Base-by-base conservation (phyloP, 2,329 filamentous ascomycete genomes). In the Trichoderma sp. region DNA sequence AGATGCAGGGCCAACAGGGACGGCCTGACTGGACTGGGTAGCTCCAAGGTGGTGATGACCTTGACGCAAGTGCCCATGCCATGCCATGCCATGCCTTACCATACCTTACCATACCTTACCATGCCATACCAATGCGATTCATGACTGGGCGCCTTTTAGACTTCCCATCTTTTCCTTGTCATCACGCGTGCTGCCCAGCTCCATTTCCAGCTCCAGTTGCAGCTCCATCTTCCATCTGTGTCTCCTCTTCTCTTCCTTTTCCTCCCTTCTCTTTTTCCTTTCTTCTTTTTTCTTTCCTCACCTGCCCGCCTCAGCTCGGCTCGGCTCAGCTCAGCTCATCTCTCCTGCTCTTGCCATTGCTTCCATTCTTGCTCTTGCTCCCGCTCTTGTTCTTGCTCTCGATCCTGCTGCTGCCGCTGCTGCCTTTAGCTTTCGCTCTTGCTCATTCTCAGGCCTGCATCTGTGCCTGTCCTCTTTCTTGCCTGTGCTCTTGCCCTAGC, bases 1-100 rank as follows among this genome's bases (percentile, higher is more conserved):
- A 31, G 35, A 74, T 41, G 65, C 53, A 67, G 65, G 56, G 67
- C 60, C 60, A 56, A 59, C 50, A 31, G 66, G 35, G 35, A 71
- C 31, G 50, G 56, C 33, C 53, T 27, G 67, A 60, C 31, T 50
- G n/a, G 67, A 60, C 31, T 50, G n/a, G 45, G 45, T 41, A 41
- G 38, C 38, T 41, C 38, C 38, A 41, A 41, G 38, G 38, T 56
- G 68, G 60, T 27, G 38, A 71, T 71, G 68, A 62, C 56, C 56
- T 71, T 71, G 56, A 71, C 59, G 24, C 60, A 63, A 35, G 60
- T 69, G 66, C 66, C 66, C 66, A 69, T 69, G 31, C 50, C 66
- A 38, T 53, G 41, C 38, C 45, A 24, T 21, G 11, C 45, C 45
- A 63, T 63, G 9, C 60, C 29, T 35, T 63, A 21, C 27, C 29